Base-by-base conservation (phyloP, 768 basidiomycete genomes). In the Termitomyces sp. region DNA sequence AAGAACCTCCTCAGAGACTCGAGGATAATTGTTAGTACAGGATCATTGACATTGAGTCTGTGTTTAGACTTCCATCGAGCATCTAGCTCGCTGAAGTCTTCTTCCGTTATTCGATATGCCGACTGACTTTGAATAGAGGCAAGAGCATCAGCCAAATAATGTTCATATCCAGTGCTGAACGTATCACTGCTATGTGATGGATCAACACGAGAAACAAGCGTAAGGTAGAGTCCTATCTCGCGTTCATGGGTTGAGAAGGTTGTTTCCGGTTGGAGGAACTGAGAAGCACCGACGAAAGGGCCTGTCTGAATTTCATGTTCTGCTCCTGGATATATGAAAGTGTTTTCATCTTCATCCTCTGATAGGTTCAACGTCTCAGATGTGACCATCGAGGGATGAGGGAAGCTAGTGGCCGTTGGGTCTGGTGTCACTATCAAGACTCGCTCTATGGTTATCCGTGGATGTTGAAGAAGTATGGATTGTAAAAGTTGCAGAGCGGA, bases 161-260 rank as follows among this genome's bases (percentile, higher is more conserved):
- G 85, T 41, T 90, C 86, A 57, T 92, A 91, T 22, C 89, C 87
- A 3, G 91, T 92, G 66, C 90, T 92, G 73, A 92, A 91, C 15
- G 77, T 80, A 58, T 89, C 85, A 36, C 78, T 80, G 57, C 74
- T 77, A 60, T 89, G 84, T 16, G 80, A 79, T 25, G 87, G 86
- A 61, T 91, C 85, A 16, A 90, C 78, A 15, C 87, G 82, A n/a
- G 88, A 89, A 16, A 94, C 83, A 2, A 91, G 79, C 22, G 85
- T 75, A 48, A 89, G 77, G 61, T 94, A 94, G 22, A 94, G 77
- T 5, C 79, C 83, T 80, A 90, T 88, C 71, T 94, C 91, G 22
- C 88, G 85, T 63, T 91, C 88, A 64, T 91, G 90, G 1, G 89
- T 88, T n/a, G 80, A 81, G 66, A 80, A 85, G 18, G 88, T 92